phyloP scores from a whole-genome alignment of 352 stramenopile genomes.

The Globisporangium lucens region DNA sequence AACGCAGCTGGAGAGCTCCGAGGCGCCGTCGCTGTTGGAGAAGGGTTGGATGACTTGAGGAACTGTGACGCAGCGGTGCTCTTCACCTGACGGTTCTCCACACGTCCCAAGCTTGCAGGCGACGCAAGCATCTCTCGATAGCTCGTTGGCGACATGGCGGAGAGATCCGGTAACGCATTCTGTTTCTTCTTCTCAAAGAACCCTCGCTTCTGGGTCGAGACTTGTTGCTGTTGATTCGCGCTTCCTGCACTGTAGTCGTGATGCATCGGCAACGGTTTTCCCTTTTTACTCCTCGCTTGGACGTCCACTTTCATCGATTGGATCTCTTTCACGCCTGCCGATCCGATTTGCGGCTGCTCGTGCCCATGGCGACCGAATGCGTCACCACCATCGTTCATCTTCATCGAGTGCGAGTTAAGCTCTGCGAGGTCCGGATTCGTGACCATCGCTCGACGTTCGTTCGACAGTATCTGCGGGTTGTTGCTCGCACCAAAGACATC shows the following conservation, averaged over 20 bases:
- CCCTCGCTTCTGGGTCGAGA: slow-evolving; percentile 18
- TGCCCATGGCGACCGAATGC: background rate
- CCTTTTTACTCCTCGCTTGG: slow-evolving; percentile 24
- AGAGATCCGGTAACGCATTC: background rate
- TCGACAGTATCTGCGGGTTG: slow-evolving; percentile 9
- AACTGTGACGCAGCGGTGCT: background rate
- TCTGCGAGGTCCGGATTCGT: slow-evolving; percentile 55
- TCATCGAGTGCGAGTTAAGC: slow-evolving; percentile 67
- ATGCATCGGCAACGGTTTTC: slow-evolving; percentile 5
- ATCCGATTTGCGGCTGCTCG: background rate
- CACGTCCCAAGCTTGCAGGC: slow-evolving; percentile 8
- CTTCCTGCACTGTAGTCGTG: background rate
- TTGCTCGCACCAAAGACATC: slow-evolving; percentile 21
- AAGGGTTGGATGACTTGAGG: background rate
- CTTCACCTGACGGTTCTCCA: background rate
- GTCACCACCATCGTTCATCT: slow-evolving; percentile 31
- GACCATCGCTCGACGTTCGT: slow-evolving; percentile 10
- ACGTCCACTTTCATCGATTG: slow-evolving; percentile 28
- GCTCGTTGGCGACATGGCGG: slow-evolving; percentile 10
- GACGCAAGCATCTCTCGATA: slow-evolving; percentile 10
- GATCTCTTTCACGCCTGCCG: slow-evolving; percentile 6
- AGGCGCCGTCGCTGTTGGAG: background rate
- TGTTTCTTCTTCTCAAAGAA: slow-evolving; percentile 19
- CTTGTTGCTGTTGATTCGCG: slow-evolving; percentile 12
- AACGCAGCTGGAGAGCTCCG: slow-evolving; percentile 5